Conservation (phyloP, 2,329 filamentous ascomycete species). For the Mycosphaerelloides madeirae region DNA sequence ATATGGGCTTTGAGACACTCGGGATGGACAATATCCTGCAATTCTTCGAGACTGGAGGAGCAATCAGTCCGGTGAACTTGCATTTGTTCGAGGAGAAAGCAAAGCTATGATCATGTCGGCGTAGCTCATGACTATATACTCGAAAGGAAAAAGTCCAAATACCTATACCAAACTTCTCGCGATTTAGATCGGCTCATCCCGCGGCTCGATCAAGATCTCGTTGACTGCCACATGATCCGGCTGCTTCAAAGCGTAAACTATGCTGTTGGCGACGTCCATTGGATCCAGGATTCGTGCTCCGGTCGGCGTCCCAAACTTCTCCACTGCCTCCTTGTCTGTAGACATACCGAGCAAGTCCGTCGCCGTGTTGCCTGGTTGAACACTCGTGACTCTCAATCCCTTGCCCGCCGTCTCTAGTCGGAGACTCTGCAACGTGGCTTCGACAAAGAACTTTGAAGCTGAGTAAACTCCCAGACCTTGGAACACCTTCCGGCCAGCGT, state of each 20-base stretch:
- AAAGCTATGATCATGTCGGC: conserved; percentile 12
- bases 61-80: conserved; percentile 61
- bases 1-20: conserved; percentile 40
- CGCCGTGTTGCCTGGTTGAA: conserved; percentile 73
- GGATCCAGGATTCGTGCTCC: conserved; percentile 71
- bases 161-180: no score
- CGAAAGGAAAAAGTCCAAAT: no score
- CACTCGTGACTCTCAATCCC: conserved; percentile 66
- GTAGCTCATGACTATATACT: no score
- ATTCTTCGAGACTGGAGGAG: conserved; percentile 49
- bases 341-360: conserved; percentile 71
- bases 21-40: conserved; percentile 41
- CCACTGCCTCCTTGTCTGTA: conserved; percentile 69
- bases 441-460: conserved; percentile 79
- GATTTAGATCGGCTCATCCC: conserved; percentile 65
- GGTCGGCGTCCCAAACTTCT: conserved; percentile 71
- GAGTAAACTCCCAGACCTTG: conserved; percentile 78
- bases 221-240: conserved; percentile 73
- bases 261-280: conserved; percentile 66
- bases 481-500: conserved; percentile 77
- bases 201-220: conserved; percentile 72
- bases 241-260: conserved; percentile 70
- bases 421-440: conserved; percentile 70
- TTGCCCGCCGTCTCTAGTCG: conserved; percentile 71
- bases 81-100: conserved; percentile 43